Conservation (phyloP, 208 protist genomes). For the Wallacemonas collosoma region DNA sequence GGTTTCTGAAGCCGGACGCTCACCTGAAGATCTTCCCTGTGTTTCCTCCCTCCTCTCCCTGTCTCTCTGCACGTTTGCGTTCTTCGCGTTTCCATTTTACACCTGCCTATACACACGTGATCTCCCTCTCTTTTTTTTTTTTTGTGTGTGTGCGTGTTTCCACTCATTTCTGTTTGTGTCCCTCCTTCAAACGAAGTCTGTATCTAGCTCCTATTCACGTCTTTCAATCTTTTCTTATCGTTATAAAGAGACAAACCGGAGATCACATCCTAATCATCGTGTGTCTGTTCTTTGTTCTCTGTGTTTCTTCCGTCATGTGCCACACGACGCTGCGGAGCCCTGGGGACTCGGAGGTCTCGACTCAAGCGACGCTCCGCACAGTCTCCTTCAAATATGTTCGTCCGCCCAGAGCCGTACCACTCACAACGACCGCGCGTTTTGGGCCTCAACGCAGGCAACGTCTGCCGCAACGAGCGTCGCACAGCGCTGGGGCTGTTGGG, state of each 20-base stretch:
- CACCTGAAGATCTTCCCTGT: no score
- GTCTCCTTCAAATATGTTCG: background rate
- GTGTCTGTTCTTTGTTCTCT: background rate
- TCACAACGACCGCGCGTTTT: background rate
- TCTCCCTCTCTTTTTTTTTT: no score
- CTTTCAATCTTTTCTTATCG: background rate
- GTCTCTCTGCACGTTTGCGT: background rate
- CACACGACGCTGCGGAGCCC: background rate
- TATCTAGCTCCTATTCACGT: background rate
- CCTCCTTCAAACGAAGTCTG: background rate
- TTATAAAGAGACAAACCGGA: background rate
- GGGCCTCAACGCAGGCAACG: background rate
- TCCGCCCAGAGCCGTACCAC: background rate
- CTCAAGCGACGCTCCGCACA: constrained; percentile 1
- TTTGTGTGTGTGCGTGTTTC: background rate
- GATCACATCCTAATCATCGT: constrained; percentile 7
- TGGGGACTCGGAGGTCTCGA: background rate
- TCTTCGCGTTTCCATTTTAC: background rate
- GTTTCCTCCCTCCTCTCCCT: no score
- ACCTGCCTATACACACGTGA: no score
- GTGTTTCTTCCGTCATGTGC: background rate
- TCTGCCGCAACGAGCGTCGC: background rate
- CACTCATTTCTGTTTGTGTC: background rate
- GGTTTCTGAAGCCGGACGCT: no score
- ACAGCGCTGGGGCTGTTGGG: background rate